phyloP scores from a whole-genome alignment of 495 filamentous ascomycete species.

The Lentithecium fluviatile region DNA sequence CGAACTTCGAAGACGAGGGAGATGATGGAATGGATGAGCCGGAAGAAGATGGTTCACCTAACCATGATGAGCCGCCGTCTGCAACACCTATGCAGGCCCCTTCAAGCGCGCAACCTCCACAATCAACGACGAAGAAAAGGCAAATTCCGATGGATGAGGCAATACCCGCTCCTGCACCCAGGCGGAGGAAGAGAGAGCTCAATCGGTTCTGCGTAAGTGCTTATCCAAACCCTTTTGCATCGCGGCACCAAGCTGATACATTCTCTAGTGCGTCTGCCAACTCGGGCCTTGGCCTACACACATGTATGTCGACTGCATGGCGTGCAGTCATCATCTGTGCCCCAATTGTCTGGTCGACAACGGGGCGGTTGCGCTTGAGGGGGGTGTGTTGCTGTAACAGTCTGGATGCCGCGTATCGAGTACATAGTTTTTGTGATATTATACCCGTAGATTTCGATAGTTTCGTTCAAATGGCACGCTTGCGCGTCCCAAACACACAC shows the following conservation, averaged over 20 bases:
- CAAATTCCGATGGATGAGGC: not conserved
- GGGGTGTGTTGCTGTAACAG: no score
- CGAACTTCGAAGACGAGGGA: constrained; percentile 27
- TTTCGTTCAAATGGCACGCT: no score
- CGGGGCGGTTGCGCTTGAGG: no score
- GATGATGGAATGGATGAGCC: not conserved
- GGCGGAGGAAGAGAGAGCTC: constrained; percentile 5
- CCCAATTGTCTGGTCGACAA: not conserved
- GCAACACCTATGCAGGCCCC: not conserved
- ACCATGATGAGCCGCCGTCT: not conserved
- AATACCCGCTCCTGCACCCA: not conserved
- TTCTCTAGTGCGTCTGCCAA: constrained; percentile 11
- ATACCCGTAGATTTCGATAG: no score
- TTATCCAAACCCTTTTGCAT: not conserved
- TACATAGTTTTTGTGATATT: no score
- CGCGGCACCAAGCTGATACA: not conserved
- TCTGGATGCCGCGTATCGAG: no score
- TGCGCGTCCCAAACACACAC: no score
- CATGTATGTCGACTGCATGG: constrained; percentile 3
- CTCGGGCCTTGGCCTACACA: constrained; percentile 7
- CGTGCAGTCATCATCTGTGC: constrained; percentile 12
- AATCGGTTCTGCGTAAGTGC: constrained; percentile 19
- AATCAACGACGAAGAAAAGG: not conserved
- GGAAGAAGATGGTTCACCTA: not conserved
- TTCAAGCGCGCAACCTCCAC: not conserved